phyloP scores from a whole-genome alignment of 2,329 filamentous ascomycete species.

The Fusarium sp. region DNA sequence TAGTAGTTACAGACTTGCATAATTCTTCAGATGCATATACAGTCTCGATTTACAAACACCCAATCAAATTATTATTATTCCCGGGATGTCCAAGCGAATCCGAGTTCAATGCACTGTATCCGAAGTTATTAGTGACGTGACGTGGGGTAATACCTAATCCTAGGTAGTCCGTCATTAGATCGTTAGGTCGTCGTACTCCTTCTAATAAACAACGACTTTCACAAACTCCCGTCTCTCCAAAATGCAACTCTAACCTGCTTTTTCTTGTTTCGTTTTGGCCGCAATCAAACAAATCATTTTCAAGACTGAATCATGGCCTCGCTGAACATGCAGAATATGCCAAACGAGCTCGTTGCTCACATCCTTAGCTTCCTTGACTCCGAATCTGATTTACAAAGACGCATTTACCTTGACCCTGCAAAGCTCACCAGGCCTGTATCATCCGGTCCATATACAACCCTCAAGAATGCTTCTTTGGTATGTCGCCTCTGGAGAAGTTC shows the following conservation, averaged over 20 bases:
- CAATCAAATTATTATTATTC: background rate
- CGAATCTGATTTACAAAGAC: slow-evolving; percentile 57
- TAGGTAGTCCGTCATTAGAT: slow-evolving; percentile 6
- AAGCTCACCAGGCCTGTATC: slow-evolving; percentile 42
- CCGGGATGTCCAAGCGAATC: slow-evolving; percentile 10
- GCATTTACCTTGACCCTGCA: slow-evolving; percentile 60
- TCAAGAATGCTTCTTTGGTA: slow-evolving; percentile 67
- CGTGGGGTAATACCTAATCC: slow-evolving; percentile 14
- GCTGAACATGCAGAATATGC: slow-evolving; percentile 54
- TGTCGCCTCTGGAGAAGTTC: slow-evolving; percentile 63
- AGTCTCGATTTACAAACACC: background rate
- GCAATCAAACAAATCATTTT: background rate
- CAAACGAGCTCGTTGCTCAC: slow-evolving; percentile 68
- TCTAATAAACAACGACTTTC: background rate
- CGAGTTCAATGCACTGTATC: background rate
- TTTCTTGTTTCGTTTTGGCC: background rate
- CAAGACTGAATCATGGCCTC: background rate
- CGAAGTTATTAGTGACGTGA: slow-evolving; percentile 8
- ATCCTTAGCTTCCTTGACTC: slow-evolving; percentile 65
- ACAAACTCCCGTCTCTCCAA: background rate
- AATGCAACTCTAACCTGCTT: background rate
- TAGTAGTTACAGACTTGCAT: background rate
- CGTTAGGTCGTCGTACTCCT: slow-evolving; percentile 5
- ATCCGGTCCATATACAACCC: slow-evolving; percentile 34
- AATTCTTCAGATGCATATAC: background rate